These are phyloP conservation scores for Aspergillus sp. DNA, from an alignment of 2,329 filamentous ascomycete species.

Conservation along the genomic window DNA sequence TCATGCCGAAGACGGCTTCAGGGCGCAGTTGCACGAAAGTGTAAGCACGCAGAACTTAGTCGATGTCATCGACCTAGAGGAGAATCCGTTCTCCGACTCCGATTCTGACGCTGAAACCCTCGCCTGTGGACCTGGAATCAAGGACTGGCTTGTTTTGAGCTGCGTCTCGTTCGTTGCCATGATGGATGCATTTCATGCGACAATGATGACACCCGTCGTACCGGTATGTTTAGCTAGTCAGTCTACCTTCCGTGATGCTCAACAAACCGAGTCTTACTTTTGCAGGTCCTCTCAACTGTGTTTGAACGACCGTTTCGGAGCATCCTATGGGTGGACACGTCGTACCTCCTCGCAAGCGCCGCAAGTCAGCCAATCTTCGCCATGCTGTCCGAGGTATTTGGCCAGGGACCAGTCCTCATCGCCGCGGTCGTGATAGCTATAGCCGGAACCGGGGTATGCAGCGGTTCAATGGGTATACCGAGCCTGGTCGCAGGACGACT, in stretches of 20 bases:
- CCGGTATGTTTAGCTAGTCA: conserved; percentile 40
- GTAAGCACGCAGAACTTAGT: conserved; percentile 17
- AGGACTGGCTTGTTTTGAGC: conserved; percentile 48
- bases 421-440: conserved; percentile 51
- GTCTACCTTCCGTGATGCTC: neutral
- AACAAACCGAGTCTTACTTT: conserved; percentile 5
- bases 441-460: conserved; percentile 51
- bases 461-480: conserved; percentile 41
- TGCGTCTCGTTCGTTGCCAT: conserved; percentile 51
- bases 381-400: conserved; percentile 46
- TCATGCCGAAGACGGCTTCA: conserved; percentile 21
- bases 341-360: conserved; percentile 49
- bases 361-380: conserved; percentile 35
- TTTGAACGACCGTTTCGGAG: conserved; percentile 42
- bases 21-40: conserved; percentile 14
- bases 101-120: conserved; percentile 19
- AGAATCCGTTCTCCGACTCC: conserved; percentile 14
- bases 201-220: conserved; percentile 52
- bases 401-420: conserved; percentile 51
- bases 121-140: conserved; percentile 44
- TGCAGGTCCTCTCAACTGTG: conserved; percentile 38
- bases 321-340: conserved; percentile 56
- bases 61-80: conserved; percentile 6
- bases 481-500: conserved; percentile 49
- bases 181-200: conserved; percentile 56